Evolutionary conservation across 2,329 filamentous ascomycete species (phyloP), one percentile per base, ranked within the genome.

Genomic region (Mycogone perniciosa): DNA sequence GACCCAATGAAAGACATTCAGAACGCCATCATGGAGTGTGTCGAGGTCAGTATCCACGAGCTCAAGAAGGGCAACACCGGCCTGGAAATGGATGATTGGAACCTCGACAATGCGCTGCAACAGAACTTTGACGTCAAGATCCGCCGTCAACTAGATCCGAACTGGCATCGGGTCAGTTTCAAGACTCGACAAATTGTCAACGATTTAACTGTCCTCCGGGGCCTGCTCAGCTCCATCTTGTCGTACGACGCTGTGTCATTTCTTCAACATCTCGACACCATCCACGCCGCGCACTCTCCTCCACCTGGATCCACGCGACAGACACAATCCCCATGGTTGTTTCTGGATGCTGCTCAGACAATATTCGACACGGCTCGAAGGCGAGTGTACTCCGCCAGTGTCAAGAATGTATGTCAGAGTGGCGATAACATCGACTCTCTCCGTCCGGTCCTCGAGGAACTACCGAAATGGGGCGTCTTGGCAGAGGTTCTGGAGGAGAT

Each of bases 81-180:
- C 2, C 74, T 99, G 6, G 92, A 97, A 59, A 91, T 97, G 83
- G 91, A 95, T 53, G 91, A 96, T 62, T 97, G 92, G 92, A 96
- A 89, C 45, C 76, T 96, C 13, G 92, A 97, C 67, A 96, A 88
- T 63, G 92, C 92, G 34, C 71, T 97, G 54, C 86, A 96, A 58
- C 88, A 86, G 63, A 95, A 90, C 61, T 99, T 99, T 66, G 93
- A 97, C 65, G 76, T 88, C 54, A 86, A 91, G 50, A 84, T 99
- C 46, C 81, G 92, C 55, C 81, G 91, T 52, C 93, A 99, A 67
- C 74, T 99, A 13, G 91, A 97, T 63, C 91, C 92, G 4, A 91
- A 97, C 52, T 99, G 93, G 93, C 93, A 99, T 71, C 83, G 93
- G 48, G 88, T 96, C 46, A 96, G 88, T 66, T 95, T 88, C 77